Percentiles rank a stretch among this genome's conserved stretches.
Conservation (phyloP, 176 grass and related monocot genomes). For the maize (Zea mays) region DNA sequence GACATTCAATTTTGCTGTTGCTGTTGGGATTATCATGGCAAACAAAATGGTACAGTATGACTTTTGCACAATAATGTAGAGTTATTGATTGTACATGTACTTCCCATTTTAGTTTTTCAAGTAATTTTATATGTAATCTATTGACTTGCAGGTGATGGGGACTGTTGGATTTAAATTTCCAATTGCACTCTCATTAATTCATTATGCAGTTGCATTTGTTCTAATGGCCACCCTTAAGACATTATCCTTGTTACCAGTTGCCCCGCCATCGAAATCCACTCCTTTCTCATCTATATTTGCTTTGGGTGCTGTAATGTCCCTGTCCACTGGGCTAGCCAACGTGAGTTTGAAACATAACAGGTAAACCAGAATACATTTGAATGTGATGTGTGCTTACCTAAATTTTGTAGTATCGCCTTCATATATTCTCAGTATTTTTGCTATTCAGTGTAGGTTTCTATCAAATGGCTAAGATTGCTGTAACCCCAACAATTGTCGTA, state of each 20-base stretch:
- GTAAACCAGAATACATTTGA: constrained; percentile 39
- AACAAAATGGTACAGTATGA: constrained; percentile 73
- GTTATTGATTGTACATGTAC: neutral
- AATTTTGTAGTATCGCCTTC: neutral
- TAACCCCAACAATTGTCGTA: constrained; percentile 86
- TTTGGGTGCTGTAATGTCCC: constrained; percentile 91
- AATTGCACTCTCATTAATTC: constrained; percentile 86
- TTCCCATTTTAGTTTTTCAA: neutral
- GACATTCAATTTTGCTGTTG: constrained; percentile 93
- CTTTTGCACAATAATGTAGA: neutral
- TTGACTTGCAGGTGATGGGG: constrained; percentile 74
- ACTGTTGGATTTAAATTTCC: constrained; percentile 93
- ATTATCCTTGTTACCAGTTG: constrained; percentile 70
- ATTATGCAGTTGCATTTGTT: constrained; percentile 78
- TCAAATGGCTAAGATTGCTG: constrained; percentile 99
- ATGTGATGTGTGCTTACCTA: neutral
- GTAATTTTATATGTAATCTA: neutral
- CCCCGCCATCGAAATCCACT: constrained; percentile 81
- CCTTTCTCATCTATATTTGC: constrained; percentile 92
- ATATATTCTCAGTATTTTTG: constrained; percentile 45
- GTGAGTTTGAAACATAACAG: constrained; percentile 97
- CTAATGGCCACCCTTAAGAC: constrained; percentile 85
- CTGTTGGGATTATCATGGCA: constrained; percentile 94
- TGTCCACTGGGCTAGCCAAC: constrained; percentile 95
- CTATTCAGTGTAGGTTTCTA: constrained; percentile 96